A percentile compares a stretch with the other conserved stretches of the same genome.
Evolutionary conservation across 148 eudicot species (phyloP).

Genomic region (Cornus controversa): DNA sequence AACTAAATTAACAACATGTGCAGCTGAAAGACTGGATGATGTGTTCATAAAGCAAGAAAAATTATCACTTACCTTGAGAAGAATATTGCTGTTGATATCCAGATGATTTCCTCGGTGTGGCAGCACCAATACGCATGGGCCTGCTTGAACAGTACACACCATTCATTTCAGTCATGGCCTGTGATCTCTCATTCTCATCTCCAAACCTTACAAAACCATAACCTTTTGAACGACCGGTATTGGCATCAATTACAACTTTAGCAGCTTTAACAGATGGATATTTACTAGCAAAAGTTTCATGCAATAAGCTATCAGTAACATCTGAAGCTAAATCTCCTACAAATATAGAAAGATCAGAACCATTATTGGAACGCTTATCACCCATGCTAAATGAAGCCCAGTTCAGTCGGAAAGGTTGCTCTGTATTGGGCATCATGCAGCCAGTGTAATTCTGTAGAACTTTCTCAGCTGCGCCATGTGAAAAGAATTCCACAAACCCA

Average conservation of each 20-base stretch:
- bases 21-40: neutral
- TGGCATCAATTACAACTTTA: conserved; percentile 91
- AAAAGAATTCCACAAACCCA: conserved; percentile 80
- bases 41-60: neutral
- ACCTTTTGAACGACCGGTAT: conserved; percentile 90
- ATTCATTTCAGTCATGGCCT: conserved; percentile 95
- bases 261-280: conserved; percentile 95
- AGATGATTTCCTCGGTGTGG: conserved; percentile 85
- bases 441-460: conserved; percentile 60
- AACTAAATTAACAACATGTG: neutral
- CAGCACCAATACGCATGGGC: conserved; percentile 96
- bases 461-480: conserved; percentile 79
- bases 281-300: conserved; percentile 74
- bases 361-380: conserved; percentile 78
- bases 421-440: conserved; percentile 74
- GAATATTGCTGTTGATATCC: conserved; percentile 71
- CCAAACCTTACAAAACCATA: conserved; percentile 98
- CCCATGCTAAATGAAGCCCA: conserved; percentile 97
- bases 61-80: conserved; percentile 33
- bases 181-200: conserved; percentile 80
- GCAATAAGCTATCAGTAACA: conserved; percentile 78
- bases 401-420: conserved; percentile 82
- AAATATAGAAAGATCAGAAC: conserved; percentile 90
- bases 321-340: conserved; percentile 98
- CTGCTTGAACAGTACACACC: conserved; percentile 84